These are phyloP conservation scores for Phytophthora cactorum DNA, from an alignment of 352 stramenopile genomes.

Conservation along the genomic window DNA sequence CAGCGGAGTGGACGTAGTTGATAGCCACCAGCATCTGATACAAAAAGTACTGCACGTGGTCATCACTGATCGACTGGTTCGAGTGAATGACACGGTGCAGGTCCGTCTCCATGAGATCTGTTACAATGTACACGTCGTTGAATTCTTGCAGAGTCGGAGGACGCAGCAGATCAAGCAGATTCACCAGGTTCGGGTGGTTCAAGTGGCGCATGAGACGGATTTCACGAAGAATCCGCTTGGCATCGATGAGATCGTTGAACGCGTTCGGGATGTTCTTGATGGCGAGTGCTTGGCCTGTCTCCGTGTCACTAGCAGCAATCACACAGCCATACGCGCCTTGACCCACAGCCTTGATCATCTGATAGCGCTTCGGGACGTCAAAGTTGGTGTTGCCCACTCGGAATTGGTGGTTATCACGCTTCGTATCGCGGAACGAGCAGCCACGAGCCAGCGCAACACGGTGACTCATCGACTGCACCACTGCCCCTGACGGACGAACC, in stretches of 20 bases:
- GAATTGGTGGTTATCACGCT: constrained; percentile 89
- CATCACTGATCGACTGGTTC: constrained; percentile 82
- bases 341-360: constrained; percentile 91
- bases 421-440: constrained; percentile 86
- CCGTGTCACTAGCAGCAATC: constrained; percentile 87
- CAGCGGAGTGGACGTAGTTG: constrained; percentile 80
- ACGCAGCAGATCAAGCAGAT: constrained; percentile 79
- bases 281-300: constrained; percentile 89
- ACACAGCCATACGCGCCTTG: constrained; percentile 93
- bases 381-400: constrained; percentile 89
- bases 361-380: constrained; percentile 83
- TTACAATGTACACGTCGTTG: constrained; percentile 90
- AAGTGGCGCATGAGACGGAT: constrained; percentile 90
- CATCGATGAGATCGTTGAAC: constrained; percentile 90
- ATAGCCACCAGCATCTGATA: constrained; percentile 84
- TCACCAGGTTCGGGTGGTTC: constrained; percentile 85
- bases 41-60: constrained; percentile 82
- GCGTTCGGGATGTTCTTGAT: constrained; percentile 97
- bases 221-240: constrained; percentile 88
- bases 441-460: constrained; percentile 66
- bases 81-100: constrained; percentile 83
- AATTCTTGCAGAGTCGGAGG: constrained; percentile 87
- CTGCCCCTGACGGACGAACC: constrained; percentile 43
- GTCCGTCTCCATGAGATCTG: constrained; percentile 83
- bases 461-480: constrained; percentile 64